Percentiles rank a stretch among this genome's conserved stretches.
These are phyloP conservation scores for Pichia occidentalis DNA, from an alignment of 805 yeast genomes.

Conservation along the genomic window DNA sequence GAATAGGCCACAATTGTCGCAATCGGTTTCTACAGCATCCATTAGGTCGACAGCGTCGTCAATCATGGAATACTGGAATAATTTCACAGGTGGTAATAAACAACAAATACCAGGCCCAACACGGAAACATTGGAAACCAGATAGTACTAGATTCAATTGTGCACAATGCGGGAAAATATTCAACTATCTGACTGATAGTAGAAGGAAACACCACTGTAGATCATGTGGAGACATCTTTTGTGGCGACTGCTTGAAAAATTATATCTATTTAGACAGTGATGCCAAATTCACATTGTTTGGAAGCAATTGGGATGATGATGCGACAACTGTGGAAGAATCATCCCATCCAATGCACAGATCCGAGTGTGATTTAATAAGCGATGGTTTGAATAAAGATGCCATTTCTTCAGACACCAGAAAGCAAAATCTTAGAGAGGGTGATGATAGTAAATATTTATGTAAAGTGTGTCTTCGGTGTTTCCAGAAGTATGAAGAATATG, in stretches of 20 bases:
- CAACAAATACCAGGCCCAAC: constrained; percentile 37
- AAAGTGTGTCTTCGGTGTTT: constrained; percentile 32
- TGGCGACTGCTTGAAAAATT: constrained; percentile 32
- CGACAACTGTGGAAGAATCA: no score
- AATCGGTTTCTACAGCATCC: constrained; percentile 19
- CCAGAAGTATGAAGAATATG: constrained; percentile 29
- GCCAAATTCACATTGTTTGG: constrained; percentile 33
- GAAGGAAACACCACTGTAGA: constrained; percentile 37
- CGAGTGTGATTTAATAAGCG: no score
- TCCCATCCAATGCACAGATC: no score
- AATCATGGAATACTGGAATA: constrained; percentile 25
- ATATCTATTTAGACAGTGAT: constrained; percentile 29
- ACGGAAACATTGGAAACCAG: constrained; percentile 68
- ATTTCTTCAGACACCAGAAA: background rate
- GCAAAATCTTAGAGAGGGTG: constrained; percentile 5
- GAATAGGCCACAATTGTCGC: constrained; percentile 6
- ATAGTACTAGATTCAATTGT: constrained; percentile 58
- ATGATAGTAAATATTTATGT: constrained; percentile 26
- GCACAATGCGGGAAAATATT: constrained; percentile 61
- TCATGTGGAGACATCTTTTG: constrained; percentile 37
- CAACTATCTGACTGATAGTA: constrained; percentile 66
- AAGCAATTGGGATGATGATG: constrained; percentile 16
- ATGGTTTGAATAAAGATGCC: background rate
- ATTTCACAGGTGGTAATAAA: constrained; percentile 16
- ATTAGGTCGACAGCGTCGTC: constrained; percentile 22